Evolutionary conservation across 2,329 filamentous ascomycete genomes (phyloP).

Genomic region (Pseudocercospora fuligena): DNA sequence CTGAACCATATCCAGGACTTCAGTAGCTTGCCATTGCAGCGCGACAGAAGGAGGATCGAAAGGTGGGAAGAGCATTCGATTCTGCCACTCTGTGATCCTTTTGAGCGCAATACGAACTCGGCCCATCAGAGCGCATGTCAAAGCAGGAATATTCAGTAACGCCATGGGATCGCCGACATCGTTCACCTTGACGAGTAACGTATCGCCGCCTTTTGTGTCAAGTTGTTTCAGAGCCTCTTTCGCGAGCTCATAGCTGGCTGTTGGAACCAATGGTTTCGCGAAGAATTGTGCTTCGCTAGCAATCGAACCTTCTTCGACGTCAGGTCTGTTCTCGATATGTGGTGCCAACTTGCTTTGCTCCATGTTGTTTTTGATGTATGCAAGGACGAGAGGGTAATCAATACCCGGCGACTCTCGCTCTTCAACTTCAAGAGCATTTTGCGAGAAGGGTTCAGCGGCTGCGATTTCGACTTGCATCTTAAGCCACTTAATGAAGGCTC

Average conservation of each 20-base stretch:
- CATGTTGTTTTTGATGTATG: constrained; percentile 73
- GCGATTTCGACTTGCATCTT: constrained; percentile 81
- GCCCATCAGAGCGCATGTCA: constrained; percentile 33
- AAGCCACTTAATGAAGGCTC: constrained; percentile 81
- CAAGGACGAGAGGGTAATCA: constrained; percentile 72
- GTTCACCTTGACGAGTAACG: constrained; percentile 17
- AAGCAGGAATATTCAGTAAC: constrained; percentile 36
- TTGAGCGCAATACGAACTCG: constrained; percentile 35
- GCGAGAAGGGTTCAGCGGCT: constrained; percentile 64
- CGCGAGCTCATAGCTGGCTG: constrained; percentile 31
- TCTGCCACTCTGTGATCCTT: constrained; percentile 51
- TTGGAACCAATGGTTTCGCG: constrained; percentile 23
- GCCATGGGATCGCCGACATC: constrained; percentile 25
- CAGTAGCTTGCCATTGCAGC: constrained; percentile 9
- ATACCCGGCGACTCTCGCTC: constrained; percentile 76
- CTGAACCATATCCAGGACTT: constrained; percentile 22
- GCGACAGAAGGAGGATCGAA: constrained; percentile 8
- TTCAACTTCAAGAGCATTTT: constrained; percentile 69
- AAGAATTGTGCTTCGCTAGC: constrained; percentile 29
- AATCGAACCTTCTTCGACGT: constrained; percentile 45
- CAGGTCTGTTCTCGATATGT: constrained; percentile 42
- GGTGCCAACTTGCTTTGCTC: constrained; percentile 36
- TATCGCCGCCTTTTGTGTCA: constrained; percentile 16
- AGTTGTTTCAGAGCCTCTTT: constrained; percentile 26
- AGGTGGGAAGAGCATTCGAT: constrained; percentile 36